A percentile compares a stretch with the other conserved stretches of the same genome.
phyloP scores from a whole-genome alignment of 805 yeast species.

The Nakazawaea molendinolei region DNA sequence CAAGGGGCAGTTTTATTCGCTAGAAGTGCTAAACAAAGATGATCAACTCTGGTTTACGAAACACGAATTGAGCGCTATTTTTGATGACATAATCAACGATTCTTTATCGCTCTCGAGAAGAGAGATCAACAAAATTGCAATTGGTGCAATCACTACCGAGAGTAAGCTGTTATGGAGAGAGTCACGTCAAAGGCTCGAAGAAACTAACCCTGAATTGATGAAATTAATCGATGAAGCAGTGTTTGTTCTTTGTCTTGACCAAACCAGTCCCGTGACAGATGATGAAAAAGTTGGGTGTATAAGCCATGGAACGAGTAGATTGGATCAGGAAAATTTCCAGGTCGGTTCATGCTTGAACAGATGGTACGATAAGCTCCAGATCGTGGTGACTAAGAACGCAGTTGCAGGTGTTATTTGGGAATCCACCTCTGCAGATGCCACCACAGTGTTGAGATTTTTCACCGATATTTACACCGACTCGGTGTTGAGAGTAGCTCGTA shows the following conservation, averaged over 20 bases:
- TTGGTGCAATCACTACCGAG: conserved; percentile 53
- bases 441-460: conserved; percentile 49
- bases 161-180: conserved; percentile 40
- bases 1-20: conserved; percentile 41
- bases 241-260: conserved; percentile 45
- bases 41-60: conserved; percentile 44
- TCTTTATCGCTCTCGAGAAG: conserved; percentile 28
- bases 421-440: conserved; percentile 50
- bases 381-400: conserved; percentile 46
- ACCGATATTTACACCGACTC: conserved; percentile 54
- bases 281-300: conserved; percentile 42
- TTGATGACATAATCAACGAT: conserved; percentile 36
- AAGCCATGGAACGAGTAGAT: conserved; percentile 43
- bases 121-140: conserved; percentile 35
- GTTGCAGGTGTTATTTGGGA: conserved; percentile 59
- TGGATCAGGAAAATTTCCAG: conserved; percentile 42
- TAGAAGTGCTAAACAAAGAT: conserved; percentile 39
- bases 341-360: conserved; percentile 52
- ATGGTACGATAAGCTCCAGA: conserved; percentile 53
- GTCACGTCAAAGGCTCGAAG: conserved; percentile 35
- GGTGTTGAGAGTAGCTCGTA: conserved; percentile 48
- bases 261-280: conserved; percentile 37
- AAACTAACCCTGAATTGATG: conserved; percentile 30
- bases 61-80: conserved; percentile 38
- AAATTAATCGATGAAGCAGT: conserved; percentile 40